These are phyloP conservation scores for Trametes villosa DNA, from an alignment of 768 basidiomycete genomes.

Conservation along the genomic window DNA sequence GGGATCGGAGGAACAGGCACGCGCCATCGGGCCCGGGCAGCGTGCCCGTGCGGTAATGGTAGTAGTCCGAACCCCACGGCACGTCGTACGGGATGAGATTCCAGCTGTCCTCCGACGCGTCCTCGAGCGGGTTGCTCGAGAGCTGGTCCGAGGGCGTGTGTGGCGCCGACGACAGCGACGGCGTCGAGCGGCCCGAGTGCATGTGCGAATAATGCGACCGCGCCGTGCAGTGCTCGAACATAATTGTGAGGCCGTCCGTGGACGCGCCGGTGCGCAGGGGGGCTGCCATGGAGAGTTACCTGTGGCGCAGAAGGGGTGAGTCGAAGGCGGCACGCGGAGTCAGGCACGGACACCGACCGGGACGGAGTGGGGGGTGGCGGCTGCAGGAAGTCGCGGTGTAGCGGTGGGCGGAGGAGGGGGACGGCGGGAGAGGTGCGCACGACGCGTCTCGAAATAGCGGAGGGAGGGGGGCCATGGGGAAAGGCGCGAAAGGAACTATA, in stretches of 20 bases:
- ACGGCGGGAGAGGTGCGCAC: no score
- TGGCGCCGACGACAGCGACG: conserved; percentile 7
- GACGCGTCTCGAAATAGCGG: not conserved
- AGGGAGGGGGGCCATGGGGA: not conserved
- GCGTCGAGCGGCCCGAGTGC: conserved; percentile 11
- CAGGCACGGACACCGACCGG: no score
- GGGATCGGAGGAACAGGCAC: conserved; percentile 44
- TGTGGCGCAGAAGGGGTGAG: not conserved
- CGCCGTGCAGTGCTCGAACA: conserved; percentile 18
- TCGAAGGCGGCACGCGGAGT: no score
- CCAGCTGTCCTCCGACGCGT: conserved; percentile 34
- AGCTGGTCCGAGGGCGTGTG: conserved; percentile 9
- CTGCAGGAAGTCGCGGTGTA: no score
- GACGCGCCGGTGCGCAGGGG: not conserved
- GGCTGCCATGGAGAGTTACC: not conserved
- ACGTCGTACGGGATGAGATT: conserved; percentile 45
- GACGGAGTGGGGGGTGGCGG: no score
- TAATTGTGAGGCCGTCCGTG: conserved; percentile 18
- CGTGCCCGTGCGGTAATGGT: conserved; percentile 37
- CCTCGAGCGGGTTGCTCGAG: conserved; percentile 2
- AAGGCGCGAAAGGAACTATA: not conserved
- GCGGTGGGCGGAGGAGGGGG: no score
- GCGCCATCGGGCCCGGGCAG: conserved; percentile 44
- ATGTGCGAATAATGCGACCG: not conserved
- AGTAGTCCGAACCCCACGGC: conserved; percentile 42